Base-by-base conservation (phyloP, 108 stramenopile species). In the Pseudonitzschia delicatissima region DNA sequence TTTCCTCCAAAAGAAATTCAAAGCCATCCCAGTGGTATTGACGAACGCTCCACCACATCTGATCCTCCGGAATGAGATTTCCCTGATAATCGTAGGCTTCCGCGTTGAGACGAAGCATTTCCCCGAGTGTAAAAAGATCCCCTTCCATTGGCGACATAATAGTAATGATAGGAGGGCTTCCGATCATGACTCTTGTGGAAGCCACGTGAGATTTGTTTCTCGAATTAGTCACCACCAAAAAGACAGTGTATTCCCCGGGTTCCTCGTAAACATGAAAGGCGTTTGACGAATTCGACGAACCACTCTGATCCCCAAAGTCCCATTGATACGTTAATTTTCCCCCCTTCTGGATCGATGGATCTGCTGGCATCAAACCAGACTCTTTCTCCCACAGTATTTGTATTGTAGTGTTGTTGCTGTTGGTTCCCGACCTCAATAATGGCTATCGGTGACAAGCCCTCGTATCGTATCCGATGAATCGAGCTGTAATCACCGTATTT, bases 271-370 rank as follows among this genome's bases (percentile, higher is more conserved):
- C 23, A 51, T 68, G 67, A 18, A 44, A 45, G 3, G 45, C 42
- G 18, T 17, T 37, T 6, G 37, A 15, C 53, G 29, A 13, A 7
- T 33, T 55, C 2, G 13, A 17, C 6, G 49, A 71, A 2, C 36
- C 44, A 15, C 15, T 37, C 2, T 57, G 57, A 47, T 68, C 77
- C 34, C 62, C 67, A 67, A 77, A 72, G 40, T 72, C 71, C 77
- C 77, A 77, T n/a, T 26, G 4, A 25, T 67, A 77, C 7, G 57
- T 44, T 7, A 77, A 53, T 13, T 15, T 29, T 28, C 72, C 66
- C 23, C 71, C 71, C n/a, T 37, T 77, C 71, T 12, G 77, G 77
- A 32, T 77, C 77, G 15, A 31, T 45, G 32, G 64, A 71, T 13
- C 48, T 49, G 42, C 52, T 62, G 17, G 66, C 77, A 62, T 77